A percentile compares a stretch with the other conserved stretches of the same genome.
Evolutionary conservation across 306 rosid genomes (phyloP).

Genomic region (Begonia fuchsioides): DNA sequence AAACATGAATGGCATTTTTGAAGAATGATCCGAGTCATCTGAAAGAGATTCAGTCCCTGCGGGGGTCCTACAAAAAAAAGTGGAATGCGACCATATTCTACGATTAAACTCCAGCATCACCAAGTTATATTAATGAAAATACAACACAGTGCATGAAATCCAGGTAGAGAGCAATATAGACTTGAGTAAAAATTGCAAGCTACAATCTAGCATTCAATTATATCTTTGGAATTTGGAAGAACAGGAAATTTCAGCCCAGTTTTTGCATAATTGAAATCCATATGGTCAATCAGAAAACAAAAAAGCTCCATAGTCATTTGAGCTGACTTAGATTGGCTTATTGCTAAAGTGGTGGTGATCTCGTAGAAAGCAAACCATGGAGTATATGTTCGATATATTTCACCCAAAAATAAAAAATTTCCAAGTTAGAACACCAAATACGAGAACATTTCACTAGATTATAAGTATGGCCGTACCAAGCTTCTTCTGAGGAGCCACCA

Average conservation of each 20-base stretch:
- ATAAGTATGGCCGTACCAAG: constrained; percentile 44
- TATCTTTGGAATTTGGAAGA: no score
- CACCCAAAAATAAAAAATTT: constrained; percentile 1
- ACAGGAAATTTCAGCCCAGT: no score
- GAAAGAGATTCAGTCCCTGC: constrained; percentile 56
- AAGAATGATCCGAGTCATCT: constrained; percentile 44
- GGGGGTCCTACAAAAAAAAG: constrained; percentile 48
- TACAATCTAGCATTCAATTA: no score
- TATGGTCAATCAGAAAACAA: no score
- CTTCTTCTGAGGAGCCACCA: constrained; percentile 39
- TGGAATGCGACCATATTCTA: constrained; percentile 14
- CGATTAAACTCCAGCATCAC: constrained; percentile 14
- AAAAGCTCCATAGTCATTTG: no score
- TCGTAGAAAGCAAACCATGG: no score
- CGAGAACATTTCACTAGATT: constrained; percentile 2
- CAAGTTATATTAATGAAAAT: constrained; percentile 3
- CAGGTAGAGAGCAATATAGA: no score
- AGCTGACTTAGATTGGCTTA: no score
- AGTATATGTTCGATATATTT: constrained; percentile 6
- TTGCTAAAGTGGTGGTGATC: no score
- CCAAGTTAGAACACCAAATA: not conserved
- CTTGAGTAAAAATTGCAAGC: no score
- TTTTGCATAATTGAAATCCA: no score
- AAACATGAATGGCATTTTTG: constrained; percentile 27
- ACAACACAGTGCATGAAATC: not conserved